A percentile compares a stretch with the other conserved stretches of the same genome.
Evolutionary conservation across 768 basidiomycete genomes (phyloP).

Genomic region (Rhizopogon vulgaris): DNA sequence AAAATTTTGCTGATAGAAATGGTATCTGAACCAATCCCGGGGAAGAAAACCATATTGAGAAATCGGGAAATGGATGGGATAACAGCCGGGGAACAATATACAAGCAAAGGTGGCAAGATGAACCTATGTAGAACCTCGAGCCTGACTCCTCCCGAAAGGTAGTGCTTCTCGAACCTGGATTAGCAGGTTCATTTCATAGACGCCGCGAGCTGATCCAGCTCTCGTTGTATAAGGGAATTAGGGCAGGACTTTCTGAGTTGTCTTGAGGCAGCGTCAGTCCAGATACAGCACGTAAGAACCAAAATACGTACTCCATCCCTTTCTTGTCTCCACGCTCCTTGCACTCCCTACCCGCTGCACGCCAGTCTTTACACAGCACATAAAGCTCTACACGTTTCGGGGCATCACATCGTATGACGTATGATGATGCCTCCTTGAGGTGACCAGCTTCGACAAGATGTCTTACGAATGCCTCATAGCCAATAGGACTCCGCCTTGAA

Average conservation of each 20-base stretch:
- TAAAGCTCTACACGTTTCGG: conserved; percentile 82
- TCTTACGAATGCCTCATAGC: conserved; percentile 86
- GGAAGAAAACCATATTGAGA: too few relatives aligned
- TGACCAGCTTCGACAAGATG: conserved; percentile 73
- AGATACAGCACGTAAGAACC: conserved; percentile 1
- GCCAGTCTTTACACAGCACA: conserved; percentile 88
- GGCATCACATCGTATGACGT: conserved; percentile 80
- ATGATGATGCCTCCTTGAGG: conserved; percentile 67
- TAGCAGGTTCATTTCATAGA: conserved; percentile 53
- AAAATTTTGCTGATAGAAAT: too few relatives aligned
- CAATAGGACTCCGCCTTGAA: conserved; percentile 88
- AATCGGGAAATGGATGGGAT: not conserved
- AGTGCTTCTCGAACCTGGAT: not conserved
- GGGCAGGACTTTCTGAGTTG: conserved; percentile 70
- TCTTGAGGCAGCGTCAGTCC: conserved; percentile 32
- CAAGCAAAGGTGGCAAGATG: not conserved
- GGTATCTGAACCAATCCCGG: too few relatives aligned
- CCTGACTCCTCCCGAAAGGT: not conserved
- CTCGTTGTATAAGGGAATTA: conserved; percentile 73
- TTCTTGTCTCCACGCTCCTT: conserved; percentile 84
- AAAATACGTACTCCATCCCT: conserved; percentile 68
- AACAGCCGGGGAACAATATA: too few relatives aligned
- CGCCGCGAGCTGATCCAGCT: conserved; percentile 59
- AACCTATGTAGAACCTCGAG: not conserved
- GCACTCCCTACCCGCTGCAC: conserved; percentile 80